Conservation (phyloP, 2,329 filamentous ascomycete species). For the Claviceps arundinis region DNA sequence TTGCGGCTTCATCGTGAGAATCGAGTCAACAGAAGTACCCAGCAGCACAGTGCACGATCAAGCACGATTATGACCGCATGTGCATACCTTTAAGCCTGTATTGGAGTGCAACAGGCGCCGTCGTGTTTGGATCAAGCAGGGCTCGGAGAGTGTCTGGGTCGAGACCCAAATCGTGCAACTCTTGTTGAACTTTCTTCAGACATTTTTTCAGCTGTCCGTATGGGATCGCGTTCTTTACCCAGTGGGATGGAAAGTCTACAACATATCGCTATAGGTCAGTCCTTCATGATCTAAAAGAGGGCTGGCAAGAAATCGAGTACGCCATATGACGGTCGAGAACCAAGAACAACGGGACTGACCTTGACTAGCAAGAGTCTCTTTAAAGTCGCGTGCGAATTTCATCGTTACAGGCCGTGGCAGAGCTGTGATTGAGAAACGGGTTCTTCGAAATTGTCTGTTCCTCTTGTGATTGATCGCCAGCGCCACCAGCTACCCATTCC, state of each 20-base stretch:
- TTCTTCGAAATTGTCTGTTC: not conserved
- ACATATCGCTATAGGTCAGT: not conserved
- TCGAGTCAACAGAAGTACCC: not conserved
- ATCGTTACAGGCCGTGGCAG: constrained; percentile 29
- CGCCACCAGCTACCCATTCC: not conserved
- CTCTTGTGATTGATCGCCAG: not conserved
- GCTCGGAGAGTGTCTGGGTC: constrained; percentile 56
- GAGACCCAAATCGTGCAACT: constrained; percentile 59
- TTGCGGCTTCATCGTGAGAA: constrained; percentile 17
- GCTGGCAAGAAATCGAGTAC: not conserved
- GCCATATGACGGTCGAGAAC: not conserved
- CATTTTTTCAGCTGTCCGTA: constrained; percentile 82
- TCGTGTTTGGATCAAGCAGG: constrained; percentile 41
- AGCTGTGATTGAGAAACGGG: not conserved
- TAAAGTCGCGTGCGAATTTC: constrained; percentile 79
- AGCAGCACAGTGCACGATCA: not conserved
- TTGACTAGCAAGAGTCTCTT: constrained; percentile 53
- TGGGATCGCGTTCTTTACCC: constrained; percentile 63
- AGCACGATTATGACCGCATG: not conserved
- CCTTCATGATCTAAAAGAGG: not conserved
- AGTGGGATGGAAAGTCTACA: constrained; percentile 56
- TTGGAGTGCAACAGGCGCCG: constrained; percentile 32
- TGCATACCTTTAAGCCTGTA: constrained; percentile 40
- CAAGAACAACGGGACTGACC: constrained; percentile 17
- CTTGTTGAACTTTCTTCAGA: constrained; percentile 64